Evolutionary conservation across 1,284 basidiomycete species (phyloP), one percentile per base, ranked within the genome.

Genomic region (Sporisorium iseilematis-ciliati): DNA sequence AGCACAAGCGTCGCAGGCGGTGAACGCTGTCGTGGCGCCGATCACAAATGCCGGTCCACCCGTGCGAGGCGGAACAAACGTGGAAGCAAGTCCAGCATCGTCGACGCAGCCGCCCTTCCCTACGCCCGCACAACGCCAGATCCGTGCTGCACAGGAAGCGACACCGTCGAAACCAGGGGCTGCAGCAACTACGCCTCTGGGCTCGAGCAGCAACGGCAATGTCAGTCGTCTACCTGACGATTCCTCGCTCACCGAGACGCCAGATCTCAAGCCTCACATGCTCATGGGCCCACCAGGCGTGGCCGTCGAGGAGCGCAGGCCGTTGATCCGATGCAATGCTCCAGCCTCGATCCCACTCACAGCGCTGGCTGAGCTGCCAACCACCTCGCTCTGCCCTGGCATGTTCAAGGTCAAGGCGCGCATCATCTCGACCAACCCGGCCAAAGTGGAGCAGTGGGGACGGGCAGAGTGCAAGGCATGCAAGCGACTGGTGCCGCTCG

Each of bases 381-480:
- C 70, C 18, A 74, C 63, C 14, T 64, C 67, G n/a, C 50, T 61
- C 4, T 66, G 63, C 54, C 66, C 70, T 7, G 75, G 58, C 48
- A 70, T 56, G 60, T 65, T 64, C 62, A 70, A 77, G 45, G 71
- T 73, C 11, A 57, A 61, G 12, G 71, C 60, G 14, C 59, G 63
- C 45, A 31, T 73, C 54, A 57, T 70, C 45, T 66, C 63, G 49
- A 67, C 71, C 51, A 60, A 69, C 14, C 70, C 70, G 16, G 41
- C 41, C 54, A 67, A 63, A 48, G 55, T 71, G 23, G 63, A 70
- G 31, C 57, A 67, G 21, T 74, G 70, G 71, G 75, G 60, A 8
- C 56, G 75, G 2, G 38, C 63, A 35, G 71, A 73, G 46, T 77
- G 75, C 61, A 57, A 53, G 20, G 49, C 70, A 2, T 74, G 70